Conservation (phyloP, 2,329 filamentous ascomycete species). For the Colletotrichum siamense region DNA sequence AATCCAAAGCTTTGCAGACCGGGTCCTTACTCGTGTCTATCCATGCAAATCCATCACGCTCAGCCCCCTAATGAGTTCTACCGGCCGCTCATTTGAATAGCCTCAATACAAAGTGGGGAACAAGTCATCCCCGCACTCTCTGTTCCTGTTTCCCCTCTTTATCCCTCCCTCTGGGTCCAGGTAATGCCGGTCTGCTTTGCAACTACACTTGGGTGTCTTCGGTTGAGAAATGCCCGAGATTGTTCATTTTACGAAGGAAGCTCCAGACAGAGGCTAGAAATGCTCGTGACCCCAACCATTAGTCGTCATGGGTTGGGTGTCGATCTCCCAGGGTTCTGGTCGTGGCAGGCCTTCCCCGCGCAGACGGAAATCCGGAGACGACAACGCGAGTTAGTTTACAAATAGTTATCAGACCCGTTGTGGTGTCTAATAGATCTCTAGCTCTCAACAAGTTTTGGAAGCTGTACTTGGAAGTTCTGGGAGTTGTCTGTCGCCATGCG, state of each 20-base stretch:
- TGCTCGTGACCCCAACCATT: not conserved
- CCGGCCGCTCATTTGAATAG: conserved; percentile 12
- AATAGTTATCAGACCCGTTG: not conserved
- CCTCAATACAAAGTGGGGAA: conserved; percentile 21
- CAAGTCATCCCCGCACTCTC: not conserved
- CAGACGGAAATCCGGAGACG: not conserved
- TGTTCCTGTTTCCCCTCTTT: conserved; percentile 5
- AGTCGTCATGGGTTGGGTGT: not conserved
- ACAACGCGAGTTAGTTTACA: not conserved
- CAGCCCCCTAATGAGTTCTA: not conserved
- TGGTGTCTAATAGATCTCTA: not conserved
- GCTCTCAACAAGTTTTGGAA: not conserved
- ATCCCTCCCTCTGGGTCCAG: not conserved
- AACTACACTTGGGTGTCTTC: not conserved
- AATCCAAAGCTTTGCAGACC: not conserved
- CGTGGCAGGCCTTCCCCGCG: not conserved
- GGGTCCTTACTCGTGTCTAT: not conserved
- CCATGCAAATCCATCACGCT: not conserved
- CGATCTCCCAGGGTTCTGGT: not conserved
- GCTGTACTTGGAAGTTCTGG: not conserved
- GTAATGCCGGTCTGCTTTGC: not conserved
- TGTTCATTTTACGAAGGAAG: not conserved
- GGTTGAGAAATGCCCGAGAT: not conserved
- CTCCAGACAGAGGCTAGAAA: not conserved
- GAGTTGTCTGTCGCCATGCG: not conserved